Conservation (phyloP, 306 rosid species). For the Corylus avellana region DNA sequence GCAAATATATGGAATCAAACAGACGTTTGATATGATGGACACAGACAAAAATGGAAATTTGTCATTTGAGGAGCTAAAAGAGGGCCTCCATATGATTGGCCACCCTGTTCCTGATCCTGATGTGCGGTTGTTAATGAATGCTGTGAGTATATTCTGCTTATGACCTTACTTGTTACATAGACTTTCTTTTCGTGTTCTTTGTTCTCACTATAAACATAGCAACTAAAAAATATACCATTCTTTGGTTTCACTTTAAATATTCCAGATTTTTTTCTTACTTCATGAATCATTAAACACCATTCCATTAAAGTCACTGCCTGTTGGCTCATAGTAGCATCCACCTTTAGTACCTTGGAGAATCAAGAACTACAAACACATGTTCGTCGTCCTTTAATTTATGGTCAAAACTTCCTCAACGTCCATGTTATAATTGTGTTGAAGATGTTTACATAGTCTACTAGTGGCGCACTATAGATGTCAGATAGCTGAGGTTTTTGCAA, state of each 20-base stretch:
- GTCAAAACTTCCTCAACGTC: too few relatives aligned
- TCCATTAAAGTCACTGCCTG: not conserved
- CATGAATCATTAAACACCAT: not conserved
- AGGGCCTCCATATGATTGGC: slow-evolving; percentile 71
- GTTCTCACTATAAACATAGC: not conserved
- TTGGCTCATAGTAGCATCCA: not conserved
- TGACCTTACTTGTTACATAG: not conserved
- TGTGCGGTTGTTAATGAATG: slow-evolving; percentile 72
- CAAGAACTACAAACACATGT: not conserved
- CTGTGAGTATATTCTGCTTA: slow-evolving; percentile 56
- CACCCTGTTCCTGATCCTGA: slow-evolving; percentile 72
- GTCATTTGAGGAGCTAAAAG: slow-evolving; percentile 80
- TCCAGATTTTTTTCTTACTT: not conserved
- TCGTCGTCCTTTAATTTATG: not conserved
- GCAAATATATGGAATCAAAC: slow-evolving; percentile 60
- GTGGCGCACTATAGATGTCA: not conserved
- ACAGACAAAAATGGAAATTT: slow-evolving; percentile 75
- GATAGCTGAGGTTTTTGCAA: not conserved
- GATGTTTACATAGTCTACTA: not conserved
- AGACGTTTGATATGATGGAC: slow-evolving; percentile 82
- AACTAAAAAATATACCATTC: not conserved
- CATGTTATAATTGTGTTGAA: not conserved
- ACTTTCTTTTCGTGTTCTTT: not conserved
- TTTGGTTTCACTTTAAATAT: not conserved
- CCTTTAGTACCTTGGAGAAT: not conserved